Conservation (phyloP, 2,329 filamentous ascomycete genomes). For the Fusarium sp. region DNA sequence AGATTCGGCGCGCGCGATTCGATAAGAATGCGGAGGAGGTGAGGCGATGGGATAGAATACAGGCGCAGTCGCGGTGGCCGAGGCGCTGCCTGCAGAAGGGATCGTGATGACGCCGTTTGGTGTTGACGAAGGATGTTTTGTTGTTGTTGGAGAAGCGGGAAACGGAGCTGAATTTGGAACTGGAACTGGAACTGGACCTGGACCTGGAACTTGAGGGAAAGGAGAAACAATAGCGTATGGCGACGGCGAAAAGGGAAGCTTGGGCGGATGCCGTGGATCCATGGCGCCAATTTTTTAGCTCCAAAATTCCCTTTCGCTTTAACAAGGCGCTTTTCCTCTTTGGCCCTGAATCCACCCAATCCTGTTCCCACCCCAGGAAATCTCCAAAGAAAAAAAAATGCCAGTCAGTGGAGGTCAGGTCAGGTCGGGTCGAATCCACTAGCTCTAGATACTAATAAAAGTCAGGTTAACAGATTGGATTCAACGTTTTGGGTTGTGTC, state of each 20-base stretch:
- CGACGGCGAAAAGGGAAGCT: conserved; percentile 47
- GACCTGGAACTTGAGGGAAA: conserved; percentile 33
- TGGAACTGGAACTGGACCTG: not conserved
- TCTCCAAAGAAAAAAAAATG: conserved; percentile 34
- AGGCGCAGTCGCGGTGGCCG: conserved; percentile 23
- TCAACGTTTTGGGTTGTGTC: not conserved
- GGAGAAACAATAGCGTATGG: conserved; percentile 45
- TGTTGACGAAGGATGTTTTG: conserved; percentile 25
- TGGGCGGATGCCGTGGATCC: conserved; percentile 46
- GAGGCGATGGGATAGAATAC: conserved; percentile 6
- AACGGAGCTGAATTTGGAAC: conserved; percentile 5
- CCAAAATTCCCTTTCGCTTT: conserved; percentile 43
- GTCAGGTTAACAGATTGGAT: not conserved
- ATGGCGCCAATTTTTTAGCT: conserved; percentile 49
- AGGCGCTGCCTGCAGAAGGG: conserved; percentile 18
- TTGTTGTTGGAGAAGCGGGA: conserved; percentile 30
- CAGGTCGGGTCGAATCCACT: conserved; percentile 12
- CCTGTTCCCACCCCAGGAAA: conserved; percentile 42
- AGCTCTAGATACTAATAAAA: not conserved
- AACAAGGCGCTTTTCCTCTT: not conserved
- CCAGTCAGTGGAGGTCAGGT: conserved; percentile 14
- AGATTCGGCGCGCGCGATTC: conserved; percentile 33
- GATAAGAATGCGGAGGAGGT: conserved; percentile 16
- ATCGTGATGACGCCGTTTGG: conserved; percentile 18
- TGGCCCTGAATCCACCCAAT: conserved; percentile 15